Base-by-base conservation (phyloP, 2,329 filamentous ascomycete species). In the Penicillium concentricum region DNA sequence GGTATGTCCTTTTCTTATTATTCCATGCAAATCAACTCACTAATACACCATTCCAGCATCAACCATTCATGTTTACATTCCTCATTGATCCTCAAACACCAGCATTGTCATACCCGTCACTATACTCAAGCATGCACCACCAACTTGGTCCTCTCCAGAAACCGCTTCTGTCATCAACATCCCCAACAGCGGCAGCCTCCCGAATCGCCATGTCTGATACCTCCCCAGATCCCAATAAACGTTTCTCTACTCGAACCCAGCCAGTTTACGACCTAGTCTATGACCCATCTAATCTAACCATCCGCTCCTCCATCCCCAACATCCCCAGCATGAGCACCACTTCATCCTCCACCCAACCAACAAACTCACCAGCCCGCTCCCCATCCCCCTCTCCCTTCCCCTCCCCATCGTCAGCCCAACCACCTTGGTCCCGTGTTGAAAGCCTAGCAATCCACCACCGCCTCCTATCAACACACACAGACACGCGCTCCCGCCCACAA, bases 271-370 rank as follows among this genome's bases (percentile, higher is more conserved):
- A 87, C 61, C 75, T 87, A 9, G 78, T 87, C 44, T 87, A 81
- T 65, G 85, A 87, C 65, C 83, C 84, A 1, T 72, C 75, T 7
- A 82, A 81, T 32, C 69, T 84, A 2, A 85, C 84, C 0, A 73
- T 87, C 5, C 83, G 85, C 56, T 83, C 83, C 20, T 84, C 80
- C n/a, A 79, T 88, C 18, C 85, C 85, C 7, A 86, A 87, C 61
- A 87, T 88, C 51, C 84, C 85, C 0, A 77, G 82, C 22, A 81
- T 83, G 0, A 78, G 74, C 71, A 5, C 67, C 69, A 45, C 20
- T 3, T 12, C 51, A 39, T 55, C 62, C 34, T 60, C 56, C 18
- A 53, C 45, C 18, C 53, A 53, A 22, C 55, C 54, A 28, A 38
- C 58, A 20, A 59, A 51, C 43, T 44, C 54, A 13, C 48, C 60